Percentiles rank a stretch among this genome's conserved stretches.
phyloP scores from a whole-genome alignment of 805 yeast genomes.

The Candida methanosorbosa region DNA sequence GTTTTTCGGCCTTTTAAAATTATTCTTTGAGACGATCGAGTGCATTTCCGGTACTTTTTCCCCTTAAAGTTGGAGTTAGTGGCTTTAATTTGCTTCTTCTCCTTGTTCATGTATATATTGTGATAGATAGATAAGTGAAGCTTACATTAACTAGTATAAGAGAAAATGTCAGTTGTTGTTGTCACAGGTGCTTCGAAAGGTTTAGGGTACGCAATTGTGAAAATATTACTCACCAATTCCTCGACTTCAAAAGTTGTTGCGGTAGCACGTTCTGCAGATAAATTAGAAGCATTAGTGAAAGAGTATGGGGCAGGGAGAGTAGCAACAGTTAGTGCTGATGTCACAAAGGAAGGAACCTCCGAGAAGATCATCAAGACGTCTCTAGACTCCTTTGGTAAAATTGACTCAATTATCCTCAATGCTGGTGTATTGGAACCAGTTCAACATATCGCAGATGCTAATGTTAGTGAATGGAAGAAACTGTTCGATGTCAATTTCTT shows the following conservation, averaged over 20 bases:
- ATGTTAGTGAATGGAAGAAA: slow-evolving; percentile 48
- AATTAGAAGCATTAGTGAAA: slow-evolving; percentile 32
- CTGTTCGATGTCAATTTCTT: slow-evolving; percentile 74
- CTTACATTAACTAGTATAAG: no score
- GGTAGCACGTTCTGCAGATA: slow-evolving; percentile 56
- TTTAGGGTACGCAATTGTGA: slow-evolving; percentile 73
- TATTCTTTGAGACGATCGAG: no score
- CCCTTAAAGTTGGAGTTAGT: no score
- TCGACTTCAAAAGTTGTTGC: slow-evolving; percentile 45
- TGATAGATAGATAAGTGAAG: no score
- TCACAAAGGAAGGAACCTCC: slow-evolving; percentile 33
- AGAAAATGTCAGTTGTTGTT: slow-evolving; percentile 25
- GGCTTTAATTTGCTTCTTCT: no score
- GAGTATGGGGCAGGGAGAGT: slow-evolving; percentile 42
- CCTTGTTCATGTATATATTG: no score
- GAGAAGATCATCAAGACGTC: slow-evolving; percentile 35
- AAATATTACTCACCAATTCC: slow-evolving; percentile 30
- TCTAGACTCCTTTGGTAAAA: slow-evolving; percentile 39
- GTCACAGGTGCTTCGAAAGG: slow-evolving; percentile 70
- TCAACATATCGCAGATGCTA: slow-evolving; percentile 39
- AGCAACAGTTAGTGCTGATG: slow-evolving; percentile 49
- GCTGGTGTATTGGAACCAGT: slow-evolving; percentile 87
- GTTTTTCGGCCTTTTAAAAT: no score
- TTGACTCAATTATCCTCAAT: slow-evolving; percentile 64
- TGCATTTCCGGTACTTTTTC: no score